Evolutionary conservation across 2,329 filamentous ascomycete genomes (phyloP).

Genomic region (Leptographium procerum): DNA sequence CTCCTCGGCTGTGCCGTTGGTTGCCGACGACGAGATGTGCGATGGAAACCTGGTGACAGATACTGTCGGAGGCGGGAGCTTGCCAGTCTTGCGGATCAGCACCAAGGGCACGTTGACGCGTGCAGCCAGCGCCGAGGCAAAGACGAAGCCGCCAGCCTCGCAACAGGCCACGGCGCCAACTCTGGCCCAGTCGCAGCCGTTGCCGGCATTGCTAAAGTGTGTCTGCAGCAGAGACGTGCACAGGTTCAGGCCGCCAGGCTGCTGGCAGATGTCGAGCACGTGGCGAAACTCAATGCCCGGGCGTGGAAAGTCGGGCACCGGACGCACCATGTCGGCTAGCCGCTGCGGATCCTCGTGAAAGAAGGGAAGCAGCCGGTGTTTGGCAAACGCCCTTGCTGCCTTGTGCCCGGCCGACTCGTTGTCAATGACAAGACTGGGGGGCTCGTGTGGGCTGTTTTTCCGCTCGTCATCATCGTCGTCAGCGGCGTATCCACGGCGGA

Average conservation of each 20-base stretch:
- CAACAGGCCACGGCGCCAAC: constrained; percentile 37
- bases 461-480: not conserved
- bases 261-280: constrained; percentile 43
- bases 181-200: constrained; percentile 27
- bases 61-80: constrained; percentile 45
- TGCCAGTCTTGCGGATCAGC: constrained; percentile 43
- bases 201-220: too few species aligned
- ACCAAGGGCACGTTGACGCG: constrained; percentile 29
- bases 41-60: constrained; percentile 33
- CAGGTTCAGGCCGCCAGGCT: constrained; percentile 35
- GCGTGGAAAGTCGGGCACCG: constrained; percentile 37
- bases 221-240: constrained; percentile 37
- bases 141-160: constrained; percentile 47
- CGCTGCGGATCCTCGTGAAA: constrained; percentile 31
- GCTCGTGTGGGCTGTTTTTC: not conserved
- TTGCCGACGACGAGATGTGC: constrained; percentile 13
- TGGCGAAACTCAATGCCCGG: constrained; percentile 43
- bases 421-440: not conserved
- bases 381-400: constrained; percentile 27
- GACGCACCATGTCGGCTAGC: constrained; percentile 38
- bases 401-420: constrained; percentile 22
- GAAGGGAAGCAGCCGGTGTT: constrained; percentile 30
- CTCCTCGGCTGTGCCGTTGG: constrained; percentile 25
- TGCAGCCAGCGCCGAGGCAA: constrained; percentile 37
- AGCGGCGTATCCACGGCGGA: not conserved